These are phyloP conservation scores for Stephania yunnanensis DNA, from an alignment of 164 flowering plant species.

Conservation along the genomic window DNA sequence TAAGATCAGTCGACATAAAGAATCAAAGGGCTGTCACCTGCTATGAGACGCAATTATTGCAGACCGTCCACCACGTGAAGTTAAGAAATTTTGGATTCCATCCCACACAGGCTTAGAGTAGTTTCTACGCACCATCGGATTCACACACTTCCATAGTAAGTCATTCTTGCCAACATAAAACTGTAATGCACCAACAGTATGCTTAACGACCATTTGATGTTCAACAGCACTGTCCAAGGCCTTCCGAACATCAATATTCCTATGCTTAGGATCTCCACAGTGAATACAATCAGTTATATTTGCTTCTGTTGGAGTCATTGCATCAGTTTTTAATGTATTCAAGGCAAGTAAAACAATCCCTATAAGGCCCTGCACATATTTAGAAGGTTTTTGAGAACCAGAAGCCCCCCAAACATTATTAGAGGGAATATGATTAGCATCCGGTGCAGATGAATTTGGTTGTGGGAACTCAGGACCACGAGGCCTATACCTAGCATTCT, in stretches of 20 bases:
- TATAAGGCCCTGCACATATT: slow-evolving; percentile 40
- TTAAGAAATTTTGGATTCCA: slow-evolving; percentile 45
- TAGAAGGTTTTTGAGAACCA: slow-evolving; percentile 38
- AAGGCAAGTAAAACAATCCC: slow-evolving; percentile 67
- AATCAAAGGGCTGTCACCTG: slow-evolving; percentile 42
- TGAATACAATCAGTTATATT: slow-evolving; percentile 72
- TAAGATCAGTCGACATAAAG: slow-evolving; percentile 1
- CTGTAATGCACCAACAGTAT: slow-evolving; percentile 41
- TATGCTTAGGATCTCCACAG: slow-evolving; percentile 52
- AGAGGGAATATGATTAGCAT: slow-evolving; percentile 17
- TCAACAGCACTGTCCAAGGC: slow-evolving; percentile 64
- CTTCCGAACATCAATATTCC: slow-evolving; percentile 55
- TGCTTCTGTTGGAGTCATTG: slow-evolving; percentile 68
- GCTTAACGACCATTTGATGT: slow-evolving; percentile 59
- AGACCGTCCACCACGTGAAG: slow-evolving; percentile 53
- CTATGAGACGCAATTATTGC: slow-evolving; percentile 54
- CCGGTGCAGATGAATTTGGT: slow-evolving; percentile 25
- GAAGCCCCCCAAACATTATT: slow-evolving; percentile 32
- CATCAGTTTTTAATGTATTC: slow-evolving; percentile 62
- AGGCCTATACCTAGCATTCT: slow-evolving; percentile 21
- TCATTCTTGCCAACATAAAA: slow-evolving; percentile 57
- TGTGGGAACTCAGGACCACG: slow-evolving; percentile 32
- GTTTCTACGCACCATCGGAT: slow-evolving; percentile 45
- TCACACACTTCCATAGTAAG: slow-evolving; percentile 68
- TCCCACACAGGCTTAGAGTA: slow-evolving; percentile 61